Conservation (phyloP, 805 yeast species). For the Candida dendrica region DNA sequence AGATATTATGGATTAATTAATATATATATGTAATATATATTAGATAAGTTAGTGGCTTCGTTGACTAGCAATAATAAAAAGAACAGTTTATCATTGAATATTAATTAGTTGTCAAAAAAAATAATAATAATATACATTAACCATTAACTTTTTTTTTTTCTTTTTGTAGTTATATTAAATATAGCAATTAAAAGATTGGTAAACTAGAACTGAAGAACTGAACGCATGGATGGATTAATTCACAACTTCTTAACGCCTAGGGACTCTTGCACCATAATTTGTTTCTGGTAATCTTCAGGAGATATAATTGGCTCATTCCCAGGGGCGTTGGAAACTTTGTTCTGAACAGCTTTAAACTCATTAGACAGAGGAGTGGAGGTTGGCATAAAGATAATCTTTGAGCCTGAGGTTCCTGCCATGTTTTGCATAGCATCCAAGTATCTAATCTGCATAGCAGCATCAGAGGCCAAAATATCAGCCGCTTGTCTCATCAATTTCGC, state of each 20-base stretch:
- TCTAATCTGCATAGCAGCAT: slow-evolving; percentile 73
- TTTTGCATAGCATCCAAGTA: slow-evolving; percentile 73
- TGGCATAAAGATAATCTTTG: slow-evolving; percentile 76
- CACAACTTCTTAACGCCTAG: not conserved
- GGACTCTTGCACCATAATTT: not conserved
- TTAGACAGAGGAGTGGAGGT: slow-evolving; percentile 19
- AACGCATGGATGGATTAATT: not conserved
- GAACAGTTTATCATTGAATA: too few relatives aligned
- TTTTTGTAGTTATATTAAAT: too few relatives aligned
- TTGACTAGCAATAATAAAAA: too few relatives aligned
- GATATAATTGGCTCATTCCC: not conserved
- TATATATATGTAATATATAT: too few relatives aligned
- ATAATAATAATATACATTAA: too few relatives aligned
- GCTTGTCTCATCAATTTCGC: slow-evolving; percentile 75
- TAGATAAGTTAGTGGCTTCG: too few relatives aligned
- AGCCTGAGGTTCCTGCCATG: slow-evolving; percentile 54
- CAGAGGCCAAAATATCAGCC: slow-evolving; percentile 66
- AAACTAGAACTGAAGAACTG: too few relatives aligned
- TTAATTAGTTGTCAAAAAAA: too few relatives aligned
- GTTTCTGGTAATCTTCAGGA: not conserved
- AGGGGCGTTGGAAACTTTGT: not conserved
- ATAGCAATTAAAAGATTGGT: too few relatives aligned
- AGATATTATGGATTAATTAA: too few relatives aligned
- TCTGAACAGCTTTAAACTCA: slow-evolving; percentile 16
- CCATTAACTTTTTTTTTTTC: too few relatives aligned